Conservation (phyloP, 805 yeast species). For the Starmera quercuum region DNA sequence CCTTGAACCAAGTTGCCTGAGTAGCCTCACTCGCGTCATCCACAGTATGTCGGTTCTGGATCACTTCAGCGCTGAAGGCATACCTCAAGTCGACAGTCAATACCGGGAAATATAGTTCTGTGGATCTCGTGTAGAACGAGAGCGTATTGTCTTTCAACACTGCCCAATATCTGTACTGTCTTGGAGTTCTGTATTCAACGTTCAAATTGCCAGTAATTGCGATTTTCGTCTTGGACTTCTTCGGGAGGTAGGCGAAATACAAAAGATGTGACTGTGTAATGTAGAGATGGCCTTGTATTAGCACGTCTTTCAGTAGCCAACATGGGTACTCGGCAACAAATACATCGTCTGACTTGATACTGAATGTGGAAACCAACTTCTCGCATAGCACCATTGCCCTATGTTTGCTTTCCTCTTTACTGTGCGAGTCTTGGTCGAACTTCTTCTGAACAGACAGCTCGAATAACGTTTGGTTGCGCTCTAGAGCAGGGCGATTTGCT, state of each 20-base stretch:
- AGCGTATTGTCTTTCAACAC: conserved; percentile 63
- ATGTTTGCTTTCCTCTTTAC: conserved; percentile 11
- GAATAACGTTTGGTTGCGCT: conserved; percentile 17
- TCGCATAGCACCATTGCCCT: conserved; percentile 29
- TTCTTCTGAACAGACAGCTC: conserved; percentile 19
- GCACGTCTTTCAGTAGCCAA: conserved; percentile 77
- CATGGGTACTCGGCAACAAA: conserved; percentile 58
- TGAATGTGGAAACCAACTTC: conserved; percentile 30
- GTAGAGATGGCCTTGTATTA: conserved; percentile 80
- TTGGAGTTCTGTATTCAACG: conserved; percentile 24
- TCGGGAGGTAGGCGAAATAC: conserved; percentile 77
- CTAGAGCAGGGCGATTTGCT: background rate
- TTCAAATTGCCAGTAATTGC: conserved; percentile 44
- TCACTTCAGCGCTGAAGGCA: conserved; percentile 53
- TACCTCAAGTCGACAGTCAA: conserved; percentile 64
- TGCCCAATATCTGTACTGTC: conserved; percentile 66
- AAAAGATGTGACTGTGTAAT: conserved; percentile 57
- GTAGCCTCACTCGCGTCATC: background rate
- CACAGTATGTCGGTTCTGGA: conserved; percentile 13
- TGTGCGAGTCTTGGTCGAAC: conserved; percentile 1
- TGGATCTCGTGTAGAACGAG: conserved; percentile 59
- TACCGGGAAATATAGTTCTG: conserved; percentile 80
- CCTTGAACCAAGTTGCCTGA: conserved; percentile 41
- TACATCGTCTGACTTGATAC: conserved; percentile 45
- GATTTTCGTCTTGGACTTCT: conserved; percentile 30